These are phyloP conservation scores for Arthrobotrys musiformis DNA, from an alignment of 2,329 filamentous ascomycete genomes.

Conservation along the genomic window DNA sequence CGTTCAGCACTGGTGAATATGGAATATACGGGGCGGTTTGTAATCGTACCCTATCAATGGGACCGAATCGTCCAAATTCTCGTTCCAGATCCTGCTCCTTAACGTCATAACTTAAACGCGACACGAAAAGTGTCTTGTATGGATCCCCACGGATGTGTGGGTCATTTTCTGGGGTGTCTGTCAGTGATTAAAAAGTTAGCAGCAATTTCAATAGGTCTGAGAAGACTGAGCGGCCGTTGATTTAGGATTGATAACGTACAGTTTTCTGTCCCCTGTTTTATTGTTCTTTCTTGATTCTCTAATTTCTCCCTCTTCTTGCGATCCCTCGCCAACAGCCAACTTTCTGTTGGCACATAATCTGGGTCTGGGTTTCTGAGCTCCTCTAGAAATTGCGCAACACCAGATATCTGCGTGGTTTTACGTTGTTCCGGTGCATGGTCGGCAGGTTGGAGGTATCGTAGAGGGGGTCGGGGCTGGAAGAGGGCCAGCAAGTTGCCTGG, in stretches of 20 bases:
- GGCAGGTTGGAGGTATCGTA: conserved; percentile 85
- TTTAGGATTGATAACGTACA: conserved; percentile 67
- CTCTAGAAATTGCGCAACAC: conserved; percentile 78
- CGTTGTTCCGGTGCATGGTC: conserved; percentile 86
- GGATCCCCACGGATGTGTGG: conserved; percentile 90
- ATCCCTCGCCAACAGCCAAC: conserved; percentile 88
- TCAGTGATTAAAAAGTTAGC: conserved; percentile 53
- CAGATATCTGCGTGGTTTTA: conserved; percentile 76
- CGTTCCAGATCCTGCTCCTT: conserved; percentile 90
- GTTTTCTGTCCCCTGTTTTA: conserved; percentile 72
- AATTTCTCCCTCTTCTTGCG: conserved; percentile 84
- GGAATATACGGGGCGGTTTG: conserved; percentile 18
- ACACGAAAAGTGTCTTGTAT: conserved; percentile 93
- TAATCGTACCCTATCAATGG: conserved; percentile 82
- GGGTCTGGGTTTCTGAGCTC: conserved; percentile 79
- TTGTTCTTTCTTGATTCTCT: conserved; percentile 71
- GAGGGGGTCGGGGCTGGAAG: conserved; percentile 90
- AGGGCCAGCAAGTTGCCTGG: conserved; percentile 91
- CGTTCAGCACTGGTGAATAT: conserved; percentile 50
- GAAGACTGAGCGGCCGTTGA: neutral
- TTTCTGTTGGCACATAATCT: conserved; percentile 83
- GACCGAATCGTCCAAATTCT: conserved; percentile 92
- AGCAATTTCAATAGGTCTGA: neutral
- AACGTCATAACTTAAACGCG: conserved; percentile 86
- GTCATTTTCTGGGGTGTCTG: conserved; percentile 85